Conservation (phyloP, 768 basidiomycete species). For the Suillus subluteus region DNA sequence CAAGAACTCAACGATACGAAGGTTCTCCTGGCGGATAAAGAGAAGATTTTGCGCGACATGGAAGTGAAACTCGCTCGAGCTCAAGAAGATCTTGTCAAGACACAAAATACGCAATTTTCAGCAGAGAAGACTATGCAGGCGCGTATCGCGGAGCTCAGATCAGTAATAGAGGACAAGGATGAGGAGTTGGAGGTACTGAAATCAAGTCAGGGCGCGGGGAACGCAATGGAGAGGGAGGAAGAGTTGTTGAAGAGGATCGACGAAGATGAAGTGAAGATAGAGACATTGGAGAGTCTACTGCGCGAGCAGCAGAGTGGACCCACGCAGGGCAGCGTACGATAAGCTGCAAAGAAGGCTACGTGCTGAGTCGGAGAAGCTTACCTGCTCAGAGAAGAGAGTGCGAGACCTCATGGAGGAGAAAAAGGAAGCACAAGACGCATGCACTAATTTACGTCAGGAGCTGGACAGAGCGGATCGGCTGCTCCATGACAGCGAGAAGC, state of each 20-base stretch:
- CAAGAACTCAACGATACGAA: conserved; percentile 56
- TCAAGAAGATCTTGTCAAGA: conserved; percentile 51
- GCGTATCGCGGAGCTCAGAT: conserved; percentile 48
- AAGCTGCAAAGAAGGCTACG: conserved; percentile 46
- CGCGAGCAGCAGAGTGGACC: conserved; percentile 41
- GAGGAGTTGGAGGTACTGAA: conserved; percentile 57
- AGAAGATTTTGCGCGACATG: conserved; percentile 43
- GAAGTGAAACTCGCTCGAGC: conserved; percentile 53
- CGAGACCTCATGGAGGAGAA: conserved; percentile 56
- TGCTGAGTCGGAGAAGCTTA: conserved; percentile 44
- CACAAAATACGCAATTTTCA: conserved; percentile 64
- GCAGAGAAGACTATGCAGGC: conserved; percentile 48
- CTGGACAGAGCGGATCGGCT: conserved; percentile 28
- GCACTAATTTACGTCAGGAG: conserved; percentile 42
- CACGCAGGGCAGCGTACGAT: conserved; percentile 39
- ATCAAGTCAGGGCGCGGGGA: conserved; percentile 38
- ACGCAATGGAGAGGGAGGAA: conserved; percentile 54
- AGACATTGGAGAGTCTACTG: conserved; percentile 54
- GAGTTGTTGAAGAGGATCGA: conserved; percentile 69
- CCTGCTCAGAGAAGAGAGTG: conserved; percentile 46
- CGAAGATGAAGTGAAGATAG: conserved; percentile 71
- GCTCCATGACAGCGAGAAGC: conserved; percentile 25
- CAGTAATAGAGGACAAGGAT: conserved; percentile 55
- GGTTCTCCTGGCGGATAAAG: conserved; percentile 46
- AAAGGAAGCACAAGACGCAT: conserved; percentile 49